Evolutionary conservation across 2,329 filamentous ascomycete genomes (phyloP).

Genomic region (Sporothrix mexicana): DNA sequence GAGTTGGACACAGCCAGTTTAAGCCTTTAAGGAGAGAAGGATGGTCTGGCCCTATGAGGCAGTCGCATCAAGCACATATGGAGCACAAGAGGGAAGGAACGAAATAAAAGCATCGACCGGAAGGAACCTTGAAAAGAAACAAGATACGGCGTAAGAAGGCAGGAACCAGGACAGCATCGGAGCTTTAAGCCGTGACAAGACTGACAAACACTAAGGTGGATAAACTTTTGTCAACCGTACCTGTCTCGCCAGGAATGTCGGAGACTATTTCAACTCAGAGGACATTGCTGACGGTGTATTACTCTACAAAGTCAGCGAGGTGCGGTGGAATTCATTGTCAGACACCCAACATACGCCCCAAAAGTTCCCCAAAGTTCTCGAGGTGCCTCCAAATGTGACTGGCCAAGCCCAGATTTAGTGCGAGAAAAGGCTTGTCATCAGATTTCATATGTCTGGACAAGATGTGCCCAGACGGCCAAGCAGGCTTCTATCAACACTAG

Average conservation of each 20-base stretch:
- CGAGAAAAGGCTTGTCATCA: background rate
- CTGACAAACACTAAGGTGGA: background rate
- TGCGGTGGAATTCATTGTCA: background rate
- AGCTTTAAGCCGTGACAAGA: background rate
- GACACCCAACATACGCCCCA: background rate
- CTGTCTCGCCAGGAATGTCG: background rate
- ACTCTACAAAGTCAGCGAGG: background rate
- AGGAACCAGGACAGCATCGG: background rate
- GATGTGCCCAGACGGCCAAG: background rate
- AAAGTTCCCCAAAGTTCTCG: too few relatives aligned
- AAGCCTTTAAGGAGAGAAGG: background rate
- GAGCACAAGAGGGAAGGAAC: too few relatives aligned
- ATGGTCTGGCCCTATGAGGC: too few relatives aligned
- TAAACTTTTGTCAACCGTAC: background rate
- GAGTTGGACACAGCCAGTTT: background rate
- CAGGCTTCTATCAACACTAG: background rate
- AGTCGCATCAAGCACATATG: too few relatives aligned
- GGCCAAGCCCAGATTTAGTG: background rate
- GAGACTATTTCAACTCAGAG: background rate
- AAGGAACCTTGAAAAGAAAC: too few relatives aligned
- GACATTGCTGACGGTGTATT: background rate
- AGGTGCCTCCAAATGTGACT: background rate
- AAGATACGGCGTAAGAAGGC: background rate
- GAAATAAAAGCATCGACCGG: too few relatives aligned
- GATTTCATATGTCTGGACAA: background rate